Conservation (phyloP, 2,329 filamentous ascomycete genomes). For the Ambrosiella cleistominuta region DNA sequence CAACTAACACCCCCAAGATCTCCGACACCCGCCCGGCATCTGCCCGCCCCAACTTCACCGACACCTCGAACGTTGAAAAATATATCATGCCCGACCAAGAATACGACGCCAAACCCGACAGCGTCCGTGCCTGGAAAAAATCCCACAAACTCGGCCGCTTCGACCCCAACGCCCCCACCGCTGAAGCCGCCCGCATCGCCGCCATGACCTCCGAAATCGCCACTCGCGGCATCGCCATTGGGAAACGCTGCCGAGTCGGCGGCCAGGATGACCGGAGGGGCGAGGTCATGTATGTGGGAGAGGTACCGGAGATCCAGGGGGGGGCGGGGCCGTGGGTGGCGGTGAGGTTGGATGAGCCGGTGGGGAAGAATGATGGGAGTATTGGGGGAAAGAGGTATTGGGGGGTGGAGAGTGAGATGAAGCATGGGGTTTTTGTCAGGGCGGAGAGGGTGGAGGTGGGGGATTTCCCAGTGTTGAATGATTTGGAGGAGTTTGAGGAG, state of each 20-base stretch:
- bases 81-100: conserved; percentile 73
- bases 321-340: conserved; percentile 52
- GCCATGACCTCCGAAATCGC: conserved; percentile 53
- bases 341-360: conserved; percentile 59
- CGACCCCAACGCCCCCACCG: conserved; percentile 62
- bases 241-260: conserved; percentile 46
- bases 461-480: conserved; percentile 51
- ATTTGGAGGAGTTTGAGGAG: conserved; percentile 64
- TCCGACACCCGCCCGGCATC: conserved; percentile 60
- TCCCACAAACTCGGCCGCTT: conserved; percentile 91
- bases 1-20: conserved; percentile 35
- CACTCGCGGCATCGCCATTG: conserved; percentile 46
- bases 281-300: conserved; percentile 52
- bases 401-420: conserved; percentile 42
- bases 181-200: conserved; percentile 54
- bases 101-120: conserved; percentile 74
- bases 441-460: conserved; percentile 63
- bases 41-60: conserved; percentile 62
- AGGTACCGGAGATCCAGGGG: conserved; percentile 55
- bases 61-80: conserved; percentile 68
- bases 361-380: conserved; percentile 67
- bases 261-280: conserved; percentile 54
- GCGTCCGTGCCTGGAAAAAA: conserved; percentile 90
- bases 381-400: conserved; percentile 54
- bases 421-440: conserved; percentile 62